These are phyloP conservation scores for Chaetothyriales sp. DNA, from an alignment of 2,329 filamentous ascomycete genomes.

Conservation along the genomic window DNA sequence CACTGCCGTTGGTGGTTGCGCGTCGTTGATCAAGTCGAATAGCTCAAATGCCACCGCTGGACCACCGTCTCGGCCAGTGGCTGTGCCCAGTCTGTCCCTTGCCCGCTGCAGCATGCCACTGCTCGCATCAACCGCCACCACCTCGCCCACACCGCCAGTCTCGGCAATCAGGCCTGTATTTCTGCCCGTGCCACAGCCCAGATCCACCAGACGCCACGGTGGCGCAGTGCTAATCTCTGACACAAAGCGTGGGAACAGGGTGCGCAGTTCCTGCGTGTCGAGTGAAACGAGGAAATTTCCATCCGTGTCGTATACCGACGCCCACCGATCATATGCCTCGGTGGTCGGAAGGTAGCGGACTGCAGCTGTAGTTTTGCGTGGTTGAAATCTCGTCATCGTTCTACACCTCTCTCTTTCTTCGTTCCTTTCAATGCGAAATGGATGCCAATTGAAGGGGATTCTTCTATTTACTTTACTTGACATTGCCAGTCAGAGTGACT, in stretches of 20 bases:
- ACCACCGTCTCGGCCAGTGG: conserved; percentile 1
- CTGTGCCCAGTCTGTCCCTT: conserved; percentile 22
- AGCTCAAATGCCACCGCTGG: conserved; percentile 20
- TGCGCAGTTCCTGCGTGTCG: conserved; percentile 43
- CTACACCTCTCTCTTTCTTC: too few species aligned
- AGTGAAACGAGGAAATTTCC: conserved; percentile 53
- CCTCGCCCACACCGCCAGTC: conserved; percentile 21
- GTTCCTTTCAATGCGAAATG: too few species aligned
- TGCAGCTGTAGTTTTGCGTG: neutral
- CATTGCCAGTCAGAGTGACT: too few species aligned
- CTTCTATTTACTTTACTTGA: too few species aligned
- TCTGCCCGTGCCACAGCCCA: conserved; percentile 53
- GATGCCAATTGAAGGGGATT: too few species aligned
- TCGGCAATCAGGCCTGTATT: conserved; percentile 38
- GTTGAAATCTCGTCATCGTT: too few species aligned
- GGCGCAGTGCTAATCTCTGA: conserved; percentile 15
- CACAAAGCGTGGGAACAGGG: conserved; percentile 39
- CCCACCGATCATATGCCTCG: conserved; percentile 39
- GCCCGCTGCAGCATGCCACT: conserved; percentile 45
- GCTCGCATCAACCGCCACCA: conserved; percentile 45
- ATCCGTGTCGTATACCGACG: conserved; percentile 49
- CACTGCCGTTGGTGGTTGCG: conserved; percentile 13
- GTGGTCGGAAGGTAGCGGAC: conserved; percentile 26
- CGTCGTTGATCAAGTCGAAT: conserved; percentile 29
- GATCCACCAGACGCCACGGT: conserved; percentile 38